These are phyloP conservation scores for Cladophialophora carrionii DNA, from an alignment of 2,329 filamentous ascomycete genomes.

Conservation along the genomic window DNA sequence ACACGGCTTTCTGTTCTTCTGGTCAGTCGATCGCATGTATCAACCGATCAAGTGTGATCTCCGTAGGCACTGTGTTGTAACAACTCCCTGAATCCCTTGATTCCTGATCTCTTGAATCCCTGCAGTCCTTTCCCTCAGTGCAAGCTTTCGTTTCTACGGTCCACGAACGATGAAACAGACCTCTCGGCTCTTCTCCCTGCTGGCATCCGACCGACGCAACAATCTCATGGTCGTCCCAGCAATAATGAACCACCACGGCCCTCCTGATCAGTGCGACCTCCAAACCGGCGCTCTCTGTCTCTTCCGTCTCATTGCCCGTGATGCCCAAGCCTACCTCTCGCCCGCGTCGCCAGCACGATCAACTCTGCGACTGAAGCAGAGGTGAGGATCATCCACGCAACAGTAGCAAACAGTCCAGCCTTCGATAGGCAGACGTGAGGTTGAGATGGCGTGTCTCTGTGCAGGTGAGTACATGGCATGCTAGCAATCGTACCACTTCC, in stretches of 20 bases:
- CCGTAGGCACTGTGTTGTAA: neutral
- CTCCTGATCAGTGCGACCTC: constrained; percentile 20
- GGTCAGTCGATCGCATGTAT: neutral
- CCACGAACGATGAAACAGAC: no score
- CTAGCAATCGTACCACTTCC: neutral
- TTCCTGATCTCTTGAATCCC: neutral
- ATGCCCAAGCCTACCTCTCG: constrained; percentile 10
- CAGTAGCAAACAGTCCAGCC: constrained; percentile 12
- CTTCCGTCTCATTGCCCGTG: neutral
- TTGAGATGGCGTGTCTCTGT: no score
- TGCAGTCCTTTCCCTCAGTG: neutral
- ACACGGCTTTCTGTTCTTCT: neutral
- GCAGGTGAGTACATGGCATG: no score
- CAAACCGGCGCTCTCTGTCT: constrained; percentile 21
- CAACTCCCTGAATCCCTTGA: neutral
- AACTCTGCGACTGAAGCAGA: neutral
- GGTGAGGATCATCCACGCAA: constrained; percentile 6
- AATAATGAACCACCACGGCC: constrained; percentile 9
- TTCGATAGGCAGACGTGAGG: no score
- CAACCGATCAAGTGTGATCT: neutral
- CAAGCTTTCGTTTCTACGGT: neutral
- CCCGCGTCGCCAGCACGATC: constrained; percentile 10
- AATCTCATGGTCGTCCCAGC: neutral
- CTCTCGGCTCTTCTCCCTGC: neutral
- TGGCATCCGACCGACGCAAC: neutral